Evolutionary conservation across 2,329 filamentous ascomycete genomes (phyloP).

Genomic region (Septoria linicola): DNA sequence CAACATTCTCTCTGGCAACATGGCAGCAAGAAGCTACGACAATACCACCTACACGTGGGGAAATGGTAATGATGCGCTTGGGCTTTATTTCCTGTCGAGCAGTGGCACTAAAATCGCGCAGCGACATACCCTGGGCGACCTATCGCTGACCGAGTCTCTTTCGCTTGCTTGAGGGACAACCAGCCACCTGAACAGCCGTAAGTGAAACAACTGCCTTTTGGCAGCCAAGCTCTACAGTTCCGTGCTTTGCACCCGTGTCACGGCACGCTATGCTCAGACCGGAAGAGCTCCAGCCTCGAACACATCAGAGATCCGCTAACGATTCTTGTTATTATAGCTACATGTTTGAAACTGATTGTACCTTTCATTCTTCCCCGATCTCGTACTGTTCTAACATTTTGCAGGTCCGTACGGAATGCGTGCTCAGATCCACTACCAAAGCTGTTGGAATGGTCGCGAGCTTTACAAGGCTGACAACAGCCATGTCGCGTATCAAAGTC

Average conservation of each 20-base stretch:
- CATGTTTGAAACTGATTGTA: slow-evolving; percentile 39
- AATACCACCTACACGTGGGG: slow-evolving; percentile 40
- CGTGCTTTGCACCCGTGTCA: no score
- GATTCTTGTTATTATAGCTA: no score
- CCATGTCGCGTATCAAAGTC: slow-evolving; percentile 43
- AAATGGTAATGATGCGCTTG: slow-evolving; percentile 22
- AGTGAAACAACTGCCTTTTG: no score
- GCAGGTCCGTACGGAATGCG: slow-evolving; percentile 38
- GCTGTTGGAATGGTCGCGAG: slow-evolving; percentile 41
- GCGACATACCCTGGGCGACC: slow-evolving; percentile 37
- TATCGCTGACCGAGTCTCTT: slow-evolving; percentile 55
- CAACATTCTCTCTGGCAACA: slow-evolving; percentile 68
- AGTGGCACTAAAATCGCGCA: no score
- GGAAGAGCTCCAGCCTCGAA: no score
- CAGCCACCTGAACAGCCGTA: slow-evolving; percentile 33
- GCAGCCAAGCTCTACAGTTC: no score
- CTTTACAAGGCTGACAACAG: slow-evolving; percentile 42
- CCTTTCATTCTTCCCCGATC: no score
- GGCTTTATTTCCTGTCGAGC: no score
- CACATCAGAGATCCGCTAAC: no score
- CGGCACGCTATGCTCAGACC: no score
- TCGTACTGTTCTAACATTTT: no score
- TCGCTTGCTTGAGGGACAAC: slow-evolving; percentile 30
- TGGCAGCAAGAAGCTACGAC: slow-evolving; percentile 52
- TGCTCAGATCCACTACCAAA: slow-evolving; percentile 42